A percentile compares a stretch with the other conserved stretches of the same genome.
phyloP scores from a whole-genome alignment of 164 flowering plant genomes.

The Chimonanthus praecox region DNA sequence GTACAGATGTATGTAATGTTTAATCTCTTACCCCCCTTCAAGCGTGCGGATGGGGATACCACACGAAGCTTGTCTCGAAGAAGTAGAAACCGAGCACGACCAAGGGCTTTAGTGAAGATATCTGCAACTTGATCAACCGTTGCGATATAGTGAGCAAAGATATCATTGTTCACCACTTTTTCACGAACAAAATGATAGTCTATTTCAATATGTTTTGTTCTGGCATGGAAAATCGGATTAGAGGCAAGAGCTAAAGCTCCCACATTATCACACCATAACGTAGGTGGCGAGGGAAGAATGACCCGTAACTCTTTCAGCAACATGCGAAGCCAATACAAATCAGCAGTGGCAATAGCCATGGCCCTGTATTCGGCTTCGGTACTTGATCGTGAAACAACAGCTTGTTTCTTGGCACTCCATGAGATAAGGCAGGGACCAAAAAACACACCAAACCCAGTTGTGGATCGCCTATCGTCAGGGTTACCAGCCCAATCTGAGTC shows the following conservation, averaged over 20 bases:
- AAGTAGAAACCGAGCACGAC: too few species aligned
- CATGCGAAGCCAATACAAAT: too few species aligned
- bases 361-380: too few species aligned
- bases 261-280: too few species aligned
- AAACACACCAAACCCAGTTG: background rate
- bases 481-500: background rate
- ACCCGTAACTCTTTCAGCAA: too few species aligned
- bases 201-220: background rate
- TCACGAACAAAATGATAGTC: background rate
- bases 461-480: background rate
- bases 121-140: background rate
- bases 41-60: too few species aligned
- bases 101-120: background rate
- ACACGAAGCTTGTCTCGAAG: too few species aligned
- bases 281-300: too few species aligned
- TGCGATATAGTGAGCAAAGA: background rate
- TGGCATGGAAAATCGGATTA: background rate
- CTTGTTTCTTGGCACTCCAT: slow-evolving; percentile 4
- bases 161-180: background rate
- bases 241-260: background rate
- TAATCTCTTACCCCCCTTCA: too few species aligned
- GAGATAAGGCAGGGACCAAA: background rate
- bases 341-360: too few species aligned
- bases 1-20: too few species aligned
- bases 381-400: background rate